phyloP scores from a whole-genome alignment of 495 filamentous ascomycete species.

The Penicillium subrubescens region DNA sequence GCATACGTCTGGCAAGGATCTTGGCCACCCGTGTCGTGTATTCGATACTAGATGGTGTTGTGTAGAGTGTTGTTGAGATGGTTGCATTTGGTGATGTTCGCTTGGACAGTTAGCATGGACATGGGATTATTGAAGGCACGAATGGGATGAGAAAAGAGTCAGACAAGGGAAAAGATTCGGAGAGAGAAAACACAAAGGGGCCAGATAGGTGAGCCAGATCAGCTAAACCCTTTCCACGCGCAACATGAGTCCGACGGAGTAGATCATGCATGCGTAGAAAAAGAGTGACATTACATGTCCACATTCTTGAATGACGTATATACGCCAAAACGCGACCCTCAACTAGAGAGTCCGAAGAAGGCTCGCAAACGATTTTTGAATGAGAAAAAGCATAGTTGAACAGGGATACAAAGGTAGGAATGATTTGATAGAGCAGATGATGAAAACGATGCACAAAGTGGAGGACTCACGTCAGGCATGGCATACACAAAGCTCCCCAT shows the following conservation, averaged over 20 bases:
- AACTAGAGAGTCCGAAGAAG: background rate
- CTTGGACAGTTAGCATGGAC: conserved; percentile 22
- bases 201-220: background rate
- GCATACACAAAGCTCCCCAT: conserved; percentile 85
- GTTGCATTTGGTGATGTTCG: conserved; percentile 40
- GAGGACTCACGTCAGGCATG: conserved; percentile 73
- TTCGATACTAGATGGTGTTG: conserved; percentile 72
- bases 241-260: background rate
- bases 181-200: background rate
- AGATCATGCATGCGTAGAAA: background rate
- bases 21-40: conserved; percentile 85
- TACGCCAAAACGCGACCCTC: background rate
- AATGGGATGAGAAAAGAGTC: too few relatives aligned
- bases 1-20: conserved; percentile 70
- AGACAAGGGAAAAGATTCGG: background rate
- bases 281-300: background rate
- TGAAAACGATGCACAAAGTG: background rate
- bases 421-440: background rate
- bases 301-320: background rate
- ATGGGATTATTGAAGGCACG: background rate
- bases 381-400: background rate
- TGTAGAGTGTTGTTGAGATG: conserved; percentile 79
- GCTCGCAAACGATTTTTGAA: background rate
- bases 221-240: background rate
- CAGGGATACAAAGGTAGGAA: background rate